phyloP scores from a whole-genome alignment of 768 basidiomycete species.

The Kwoniella pini region DNA sequence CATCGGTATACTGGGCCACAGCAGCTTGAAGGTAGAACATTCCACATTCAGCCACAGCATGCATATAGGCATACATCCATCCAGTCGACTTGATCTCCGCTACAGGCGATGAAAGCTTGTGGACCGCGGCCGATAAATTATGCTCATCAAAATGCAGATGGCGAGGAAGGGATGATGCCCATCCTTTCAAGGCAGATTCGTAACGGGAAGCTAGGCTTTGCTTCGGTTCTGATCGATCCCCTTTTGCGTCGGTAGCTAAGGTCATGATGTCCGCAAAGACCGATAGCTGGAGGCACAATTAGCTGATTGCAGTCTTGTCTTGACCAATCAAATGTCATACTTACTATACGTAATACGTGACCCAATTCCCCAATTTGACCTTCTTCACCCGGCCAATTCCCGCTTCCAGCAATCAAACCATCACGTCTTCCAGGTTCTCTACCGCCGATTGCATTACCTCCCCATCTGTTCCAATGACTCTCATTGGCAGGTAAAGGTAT shows the following conservation, averaged over 20 bases:
- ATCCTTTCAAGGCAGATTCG: conserved; percentile 33
- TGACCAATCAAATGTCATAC: conserved; percentile 18
- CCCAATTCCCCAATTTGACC: conserved; percentile 50
- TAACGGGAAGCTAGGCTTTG: conserved; percentile 7
- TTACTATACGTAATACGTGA: conserved; percentile 50
- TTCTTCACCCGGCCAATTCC: conserved; percentile 41
- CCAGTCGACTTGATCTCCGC: conserved; percentile 37
- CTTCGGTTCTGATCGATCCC: conserved; percentile 6
- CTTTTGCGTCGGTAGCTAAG: conserved; percentile 30
- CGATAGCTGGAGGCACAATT: conserved; percentile 29
- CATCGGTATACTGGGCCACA: conserved; percentile 31
- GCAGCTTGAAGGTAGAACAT: conserved; percentile 54
- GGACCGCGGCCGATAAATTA: conserved; percentile 34
- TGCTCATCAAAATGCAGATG: conserved; percentile 49
- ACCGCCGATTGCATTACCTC: conserved; percentile 28
- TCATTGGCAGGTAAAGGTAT: conserved; percentile 47
- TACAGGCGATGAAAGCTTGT: conserved; percentile 35
- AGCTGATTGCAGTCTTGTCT: neutral
- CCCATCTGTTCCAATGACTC: conserved; percentile 38
- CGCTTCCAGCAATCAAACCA: conserved; percentile 31
- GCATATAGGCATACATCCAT: conserved; percentile 51
- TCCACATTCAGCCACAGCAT: conserved; percentile 52
- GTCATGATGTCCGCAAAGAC: conserved; percentile 50
- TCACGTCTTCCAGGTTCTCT: conserved; percentile 35
- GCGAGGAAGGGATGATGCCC: conserved; percentile 47